Evolutionary conservation across 352 stramenopile species (phyloP).

Genomic region (Phytophthora tentaculata): DNA sequence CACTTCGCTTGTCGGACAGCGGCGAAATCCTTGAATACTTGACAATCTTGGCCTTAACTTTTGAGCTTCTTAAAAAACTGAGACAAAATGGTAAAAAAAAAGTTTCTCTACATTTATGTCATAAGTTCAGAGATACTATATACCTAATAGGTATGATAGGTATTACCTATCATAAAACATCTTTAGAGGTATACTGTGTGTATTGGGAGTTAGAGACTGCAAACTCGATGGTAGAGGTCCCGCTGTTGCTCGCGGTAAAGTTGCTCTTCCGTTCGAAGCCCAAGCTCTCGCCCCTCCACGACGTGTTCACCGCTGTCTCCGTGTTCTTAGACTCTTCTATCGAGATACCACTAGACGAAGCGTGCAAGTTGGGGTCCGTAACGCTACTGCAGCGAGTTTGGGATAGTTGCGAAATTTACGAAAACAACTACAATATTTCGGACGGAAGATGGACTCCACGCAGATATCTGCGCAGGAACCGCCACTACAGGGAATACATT

Average conservation of each 20-base stretch:
- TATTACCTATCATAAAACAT: too few species aligned
- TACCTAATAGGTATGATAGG: too few species aligned
- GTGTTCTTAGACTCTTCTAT: not conserved
- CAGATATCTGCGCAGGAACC: not conserved
- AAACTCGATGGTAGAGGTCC: too few species aligned
- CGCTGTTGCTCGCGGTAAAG: not conserved
- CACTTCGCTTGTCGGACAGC: too few species aligned
- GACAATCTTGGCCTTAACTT: too few species aligned
- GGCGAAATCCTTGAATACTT: too few species aligned
- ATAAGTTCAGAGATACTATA: too few species aligned
- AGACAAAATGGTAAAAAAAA: too few species aligned
- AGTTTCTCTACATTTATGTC: too few species aligned
- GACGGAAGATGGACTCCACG: not conserved
- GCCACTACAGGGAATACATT: not conserved
- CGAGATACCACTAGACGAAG: not conserved
- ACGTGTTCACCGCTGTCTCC: not conserved
- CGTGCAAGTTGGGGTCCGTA: not conserved
- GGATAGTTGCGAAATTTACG: not conserved
- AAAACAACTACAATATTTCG: not conserved
- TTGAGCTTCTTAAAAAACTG: too few species aligned
- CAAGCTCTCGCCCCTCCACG: not conserved
- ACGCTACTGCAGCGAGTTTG: not conserved
- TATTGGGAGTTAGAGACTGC: too few species aligned
- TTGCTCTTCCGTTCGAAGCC: not conserved
- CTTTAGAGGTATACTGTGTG: too few species aligned